Conservation (phyloP, 106 monocot species). For the Apostasia ramifera region DNA sequence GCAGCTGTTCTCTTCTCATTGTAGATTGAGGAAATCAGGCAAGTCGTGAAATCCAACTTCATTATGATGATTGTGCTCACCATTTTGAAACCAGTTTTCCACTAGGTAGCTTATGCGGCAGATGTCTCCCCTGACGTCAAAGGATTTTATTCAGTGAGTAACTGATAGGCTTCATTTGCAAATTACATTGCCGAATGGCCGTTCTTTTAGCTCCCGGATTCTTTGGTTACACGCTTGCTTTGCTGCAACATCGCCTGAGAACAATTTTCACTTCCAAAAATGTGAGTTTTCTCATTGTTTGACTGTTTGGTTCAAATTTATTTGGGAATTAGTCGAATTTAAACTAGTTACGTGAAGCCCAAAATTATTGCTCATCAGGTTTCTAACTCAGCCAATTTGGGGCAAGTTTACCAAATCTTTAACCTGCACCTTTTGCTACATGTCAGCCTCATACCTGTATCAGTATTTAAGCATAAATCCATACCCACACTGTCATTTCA, state of each 20-base stretch:
- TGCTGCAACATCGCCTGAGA: conserved; percentile 77
- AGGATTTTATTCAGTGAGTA: too few species aligned
- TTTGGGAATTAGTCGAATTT: too few species aligned
- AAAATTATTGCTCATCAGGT: too few species aligned
- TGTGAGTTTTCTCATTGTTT: conserved; percentile 36
- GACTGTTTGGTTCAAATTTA: too few species aligned
- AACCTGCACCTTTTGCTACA: too few species aligned
- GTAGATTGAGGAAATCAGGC: conserved; percentile 88
- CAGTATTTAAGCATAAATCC: too few species aligned
- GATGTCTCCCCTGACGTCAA: background rate
- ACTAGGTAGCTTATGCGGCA: conserved; percentile 39
- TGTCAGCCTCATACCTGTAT: too few species aligned
- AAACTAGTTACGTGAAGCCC: too few species aligned
- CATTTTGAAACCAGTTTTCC: conserved; percentile 74
- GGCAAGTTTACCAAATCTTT: too few species aligned
- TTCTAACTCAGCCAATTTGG: too few species aligned
- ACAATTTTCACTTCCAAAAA: conserved; percentile 58
- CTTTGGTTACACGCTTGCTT: conserved; percentile 99
- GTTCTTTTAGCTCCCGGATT: conserved; percentile 93
- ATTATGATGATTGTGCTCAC: conserved; percentile 88
- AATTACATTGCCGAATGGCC: conserved; percentile 26
- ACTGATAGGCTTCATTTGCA: too few species aligned
- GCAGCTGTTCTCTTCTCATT: conserved; percentile 91
- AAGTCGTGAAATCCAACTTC: conserved; percentile 82
- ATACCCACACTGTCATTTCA: too few species aligned